A percentile compares a stretch with the other conserved stretches of the same genome.
phyloP scores from a whole-genome alignment of 1,284 basidiomycete species.

The Somion occarium region DNA sequence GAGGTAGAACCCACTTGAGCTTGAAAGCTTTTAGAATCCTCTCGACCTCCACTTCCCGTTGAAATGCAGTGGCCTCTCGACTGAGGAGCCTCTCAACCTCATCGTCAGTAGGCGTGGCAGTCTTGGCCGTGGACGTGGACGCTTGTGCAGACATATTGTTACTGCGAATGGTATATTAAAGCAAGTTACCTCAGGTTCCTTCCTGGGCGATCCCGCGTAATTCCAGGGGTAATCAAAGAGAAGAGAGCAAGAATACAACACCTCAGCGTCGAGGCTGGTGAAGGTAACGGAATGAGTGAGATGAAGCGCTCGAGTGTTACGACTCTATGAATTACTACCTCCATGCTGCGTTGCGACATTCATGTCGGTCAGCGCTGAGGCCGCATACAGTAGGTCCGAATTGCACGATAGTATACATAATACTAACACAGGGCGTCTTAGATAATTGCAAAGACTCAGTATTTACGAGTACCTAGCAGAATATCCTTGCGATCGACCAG shows the following conservation, averaged over 20 bases:
- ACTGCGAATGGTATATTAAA: too few species aligned
- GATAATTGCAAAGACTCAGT: too few species aligned
- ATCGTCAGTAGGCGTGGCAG: slow-evolving; percentile 23
- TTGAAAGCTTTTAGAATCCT: slow-evolving; percentile 82
- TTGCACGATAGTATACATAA: too few species aligned
- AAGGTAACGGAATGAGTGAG: slow-evolving; percentile 1
- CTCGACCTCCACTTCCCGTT: slow-evolving; percentile 80
- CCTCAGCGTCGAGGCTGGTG: background rate
- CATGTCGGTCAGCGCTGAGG: background rate
- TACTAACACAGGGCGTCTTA: too few species aligned
- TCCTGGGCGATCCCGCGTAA: background rate
- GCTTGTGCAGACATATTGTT: slow-evolving; percentile 21
- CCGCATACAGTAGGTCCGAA: background rate
- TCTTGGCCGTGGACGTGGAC: slow-evolving; percentile 20
- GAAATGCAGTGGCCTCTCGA: slow-evolving; percentile 77
- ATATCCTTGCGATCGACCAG: too few species aligned
- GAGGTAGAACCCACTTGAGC: slow-evolving; percentile 57
- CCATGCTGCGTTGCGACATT: background rate
- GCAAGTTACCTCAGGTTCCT: background rate
- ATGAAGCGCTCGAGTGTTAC: background rate
- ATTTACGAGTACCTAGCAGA: too few species aligned
- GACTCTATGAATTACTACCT: slow-evolving; percentile 6
- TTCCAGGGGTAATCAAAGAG: background rate
- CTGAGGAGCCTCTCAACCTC: slow-evolving; percentile 73
- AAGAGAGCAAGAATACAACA: too few species aligned